A percentile compares a stretch with the other conserved stretches of the same genome.
These are phyloP conservation scores for Magnolia kwangsiensis DNA, from an alignment of 164 flowering plant genomes.

Conservation along the genomic window DNA sequence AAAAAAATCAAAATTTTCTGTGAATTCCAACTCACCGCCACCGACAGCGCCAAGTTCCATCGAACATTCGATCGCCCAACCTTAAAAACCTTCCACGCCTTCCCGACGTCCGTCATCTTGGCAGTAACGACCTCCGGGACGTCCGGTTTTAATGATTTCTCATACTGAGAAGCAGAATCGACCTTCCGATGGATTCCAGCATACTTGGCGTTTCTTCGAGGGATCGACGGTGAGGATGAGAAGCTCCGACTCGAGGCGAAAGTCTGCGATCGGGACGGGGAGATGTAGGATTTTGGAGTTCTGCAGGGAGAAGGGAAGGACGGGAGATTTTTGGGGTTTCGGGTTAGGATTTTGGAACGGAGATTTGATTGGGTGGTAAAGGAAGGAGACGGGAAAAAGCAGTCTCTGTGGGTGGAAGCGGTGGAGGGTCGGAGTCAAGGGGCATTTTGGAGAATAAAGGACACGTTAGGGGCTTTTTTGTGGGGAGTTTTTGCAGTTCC, in stretches of 20 bases:
- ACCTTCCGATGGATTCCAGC: conserved; percentile 30
- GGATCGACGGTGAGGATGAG: conserved; percentile 19
- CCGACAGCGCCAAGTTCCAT: conserved; percentile 37
- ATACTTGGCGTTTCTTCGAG: conserved; percentile 20
- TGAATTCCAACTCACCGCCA: conserved; percentile 24
- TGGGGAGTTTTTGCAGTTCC: background rate
- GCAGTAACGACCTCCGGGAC: conserved; percentile 8
- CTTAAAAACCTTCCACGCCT: conserved; percentile 4
- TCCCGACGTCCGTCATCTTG: conserved; percentile 1
- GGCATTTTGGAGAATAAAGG: conserved; percentile 27
- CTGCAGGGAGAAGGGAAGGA: conserved; percentile 11
- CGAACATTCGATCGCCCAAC: conserved; percentile 21
- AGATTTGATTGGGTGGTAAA: conserved; percentile 25
- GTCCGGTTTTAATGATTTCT: conserved; percentile 16
- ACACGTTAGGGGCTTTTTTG: conserved; percentile 4
- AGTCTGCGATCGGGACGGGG: conserved; percentile 16
- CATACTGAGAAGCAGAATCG: conserved; percentile 20
- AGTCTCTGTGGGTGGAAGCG: conserved; percentile 53
- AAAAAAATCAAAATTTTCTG: background rate
- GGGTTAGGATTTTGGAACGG: conserved; percentile 11
- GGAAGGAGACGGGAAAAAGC: conserved; percentile 66
- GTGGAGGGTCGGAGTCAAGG: conserved; percentile 25
- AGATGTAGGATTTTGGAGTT: conserved; percentile 4
- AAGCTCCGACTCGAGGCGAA: conserved; percentile 18
- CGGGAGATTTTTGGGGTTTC: conserved; percentile 32